Evolutionary conservation across 371 early-diverging fungal species (phyloP).

Genomic region (Mucor sp.): DNA sequence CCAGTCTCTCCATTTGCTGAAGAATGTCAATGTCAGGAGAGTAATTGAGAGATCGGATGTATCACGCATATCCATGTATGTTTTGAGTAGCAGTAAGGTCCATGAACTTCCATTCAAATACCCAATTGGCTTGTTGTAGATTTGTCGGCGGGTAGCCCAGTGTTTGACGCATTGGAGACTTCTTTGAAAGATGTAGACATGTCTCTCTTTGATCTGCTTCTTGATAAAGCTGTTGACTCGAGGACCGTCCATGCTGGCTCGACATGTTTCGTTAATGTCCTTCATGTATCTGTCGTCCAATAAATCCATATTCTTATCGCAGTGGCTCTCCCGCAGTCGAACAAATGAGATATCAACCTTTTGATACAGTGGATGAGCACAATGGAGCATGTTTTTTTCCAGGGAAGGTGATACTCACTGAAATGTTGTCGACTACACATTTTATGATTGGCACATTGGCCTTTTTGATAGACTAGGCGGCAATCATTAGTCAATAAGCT

Average conservation of each 20-base stretch:
- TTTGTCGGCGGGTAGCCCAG: conserved; percentile 37
- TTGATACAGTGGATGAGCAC: not conserved
- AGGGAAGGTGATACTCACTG: conserved; percentile 17
- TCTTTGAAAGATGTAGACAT: conserved; percentile 21
- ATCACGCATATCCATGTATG: conserved; percentile 19
- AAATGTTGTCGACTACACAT: conserved; percentile 34
- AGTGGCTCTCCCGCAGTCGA: conserved; percentile 15
- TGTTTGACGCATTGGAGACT: conserved; percentile 35
- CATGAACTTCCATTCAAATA: conserved; percentile 43
- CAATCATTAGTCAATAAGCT: not conserved
- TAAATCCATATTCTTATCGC: conserved; percentile 23
- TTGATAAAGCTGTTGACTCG: conserved; percentile 34
- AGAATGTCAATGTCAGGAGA: conserved; percentile 24
- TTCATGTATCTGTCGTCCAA: conserved; percentile 31
- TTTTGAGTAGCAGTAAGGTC: conserved; percentile 37
- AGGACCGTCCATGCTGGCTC: conserved; percentile 47
- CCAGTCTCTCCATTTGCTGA: conserved; percentile 38
- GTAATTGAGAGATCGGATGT: conserved; percentile 2
- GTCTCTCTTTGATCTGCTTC: conserved; percentile 7
- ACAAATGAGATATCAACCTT: conserved; percentile 48
- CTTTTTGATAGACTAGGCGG: conserved; percentile 10
- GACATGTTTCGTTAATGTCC: conserved; percentile 28
- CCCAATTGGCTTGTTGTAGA: conserved; percentile 41
- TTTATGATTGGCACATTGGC: conserved; percentile 46
- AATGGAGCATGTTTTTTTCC: not conserved